Conservation (phyloP, 2,329 filamentous ascomycete species). For the Lachnellula hyalina region DNA sequence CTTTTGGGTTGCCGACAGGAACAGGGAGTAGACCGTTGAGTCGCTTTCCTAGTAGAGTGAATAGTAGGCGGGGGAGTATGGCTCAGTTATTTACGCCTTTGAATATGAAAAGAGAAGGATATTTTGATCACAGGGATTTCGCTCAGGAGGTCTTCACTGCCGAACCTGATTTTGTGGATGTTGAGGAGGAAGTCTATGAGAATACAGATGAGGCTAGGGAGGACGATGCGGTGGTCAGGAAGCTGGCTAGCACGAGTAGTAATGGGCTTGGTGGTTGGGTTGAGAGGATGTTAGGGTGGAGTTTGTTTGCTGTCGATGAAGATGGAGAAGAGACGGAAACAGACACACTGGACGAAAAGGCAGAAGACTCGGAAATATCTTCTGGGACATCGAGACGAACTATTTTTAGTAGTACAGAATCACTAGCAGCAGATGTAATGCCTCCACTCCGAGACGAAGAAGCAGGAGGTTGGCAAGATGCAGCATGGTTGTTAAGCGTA, state of each 20-base stretch:
- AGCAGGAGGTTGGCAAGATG: slow-evolving; percentile 60
- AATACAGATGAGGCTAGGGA: slow-evolving; percentile 46
- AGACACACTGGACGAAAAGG: slow-evolving; percentile 35
- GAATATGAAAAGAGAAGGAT: slow-evolving; percentile 40
- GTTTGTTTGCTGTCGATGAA: slow-evolving; percentile 57
- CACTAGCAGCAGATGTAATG: slow-evolving; percentile 41
- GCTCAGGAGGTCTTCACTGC: slow-evolving; percentile 35
- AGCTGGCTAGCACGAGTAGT: slow-evolving; percentile 49
- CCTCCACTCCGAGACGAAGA: slow-evolving; percentile 46
- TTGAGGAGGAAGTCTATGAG: slow-evolving; percentile 55
- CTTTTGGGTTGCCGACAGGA: slow-evolving; percentile 33
- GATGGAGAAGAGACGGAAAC: slow-evolving; percentile 47
- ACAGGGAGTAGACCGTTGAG: slow-evolving; percentile 45
- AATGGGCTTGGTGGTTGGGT: slow-evolving; percentile 54
- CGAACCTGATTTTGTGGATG: slow-evolving; percentile 58
- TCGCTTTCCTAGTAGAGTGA: slow-evolving; percentile 39
- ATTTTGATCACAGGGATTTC: slow-evolving; percentile 33
- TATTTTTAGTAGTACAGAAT: slow-evolving; percentile 20
- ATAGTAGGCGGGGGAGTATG: slow-evolving; percentile 27
- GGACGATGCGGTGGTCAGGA: slow-evolving; percentile 54
- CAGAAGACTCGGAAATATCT: slow-evolving; percentile 28
- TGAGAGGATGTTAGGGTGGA: slow-evolving; percentile 53
- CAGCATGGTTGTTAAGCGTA: slow-evolving; percentile 62
- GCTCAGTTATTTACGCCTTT: slow-evolving; percentile 36
- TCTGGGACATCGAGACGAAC: slow-evolving; percentile 19